phyloP scores from a whole-genome alignment of 306 rosid species.

The Alnus rubra region DNA sequence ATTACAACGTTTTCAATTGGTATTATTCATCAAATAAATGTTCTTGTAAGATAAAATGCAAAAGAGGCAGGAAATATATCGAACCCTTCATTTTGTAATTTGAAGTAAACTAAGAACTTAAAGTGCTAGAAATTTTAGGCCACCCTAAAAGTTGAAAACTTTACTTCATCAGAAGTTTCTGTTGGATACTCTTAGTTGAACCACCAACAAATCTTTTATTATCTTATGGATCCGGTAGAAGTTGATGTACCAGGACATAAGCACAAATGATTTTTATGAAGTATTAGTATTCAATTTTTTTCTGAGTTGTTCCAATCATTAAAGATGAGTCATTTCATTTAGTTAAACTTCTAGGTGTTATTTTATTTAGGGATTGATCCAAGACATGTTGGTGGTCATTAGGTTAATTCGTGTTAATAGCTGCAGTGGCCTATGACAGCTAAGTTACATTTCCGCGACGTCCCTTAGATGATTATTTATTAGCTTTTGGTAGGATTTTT shows the following conservation, averaged over 20 bases:
- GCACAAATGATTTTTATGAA: not conserved
- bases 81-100: not conserved
- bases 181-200: not conserved
- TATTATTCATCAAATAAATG: not conserved
- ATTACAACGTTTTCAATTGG: not conserved
- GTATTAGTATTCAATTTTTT: not conserved
- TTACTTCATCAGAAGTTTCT: not conserved
- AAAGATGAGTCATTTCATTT: not conserved
- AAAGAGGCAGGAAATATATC: not conserved
- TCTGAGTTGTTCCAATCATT: not conserved
- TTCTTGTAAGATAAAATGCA: not conserved
- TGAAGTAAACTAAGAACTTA: not conserved
- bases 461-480: not conserved
- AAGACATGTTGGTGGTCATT: not conserved
- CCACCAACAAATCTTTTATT: not conserved
- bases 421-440: not conserved
- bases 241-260: not conserved
- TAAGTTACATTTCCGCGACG: not conserved
- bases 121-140: constrained; percentile 1
- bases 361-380: not conserved
- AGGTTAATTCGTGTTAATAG: not conserved
- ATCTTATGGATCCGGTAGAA: not conserved
- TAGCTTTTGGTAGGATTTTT: too few relatives aligned
- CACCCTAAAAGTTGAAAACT: not conserved
- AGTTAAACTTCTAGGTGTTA: not conserved